Base-by-base conservation (phyloP, 257 asterid genomes). In the Perilla frutescens region DNA sequence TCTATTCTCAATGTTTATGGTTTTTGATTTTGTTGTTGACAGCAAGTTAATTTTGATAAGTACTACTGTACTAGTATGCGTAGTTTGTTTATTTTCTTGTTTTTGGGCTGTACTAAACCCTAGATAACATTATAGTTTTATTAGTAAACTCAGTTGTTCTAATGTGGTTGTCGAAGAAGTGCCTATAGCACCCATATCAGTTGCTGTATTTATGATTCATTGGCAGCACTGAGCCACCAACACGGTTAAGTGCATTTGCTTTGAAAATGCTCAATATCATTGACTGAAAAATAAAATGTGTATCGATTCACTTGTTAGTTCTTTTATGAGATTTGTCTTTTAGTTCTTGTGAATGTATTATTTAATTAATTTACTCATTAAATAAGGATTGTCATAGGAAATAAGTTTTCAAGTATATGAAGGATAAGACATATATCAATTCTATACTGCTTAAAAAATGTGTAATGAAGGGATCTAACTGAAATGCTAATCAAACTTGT, bases 401-500 rank as follows among this genome's bases (percentile, higher is more conserved):
- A 72, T 73, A 36, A 8, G 31, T 58, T 70, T 41, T 64, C 63
- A 50, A 10, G 44, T n/a, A 15, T 48, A 8, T 43, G 32, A 15
- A 57, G 37, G 65, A 40, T 56, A 48, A 43, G n/a, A 4, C 26
- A 20, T 56, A 3, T 31, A 39, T 12, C 6, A 14, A 32, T 56
- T 47, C 1, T 13, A 4, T 8, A 9, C 32, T 66, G 44, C 74
- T 11, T n/a, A 36, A 4, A 65, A 31, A 37, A 9, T 45, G 13
- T 37, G 44, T 39, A 9, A 59, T 39, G 64, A 31, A 29, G 29
- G 26, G 20, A 62, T 66, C 39, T 12, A 20, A 51, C 58, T 39
- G 20, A 53, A 31, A 34, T 54, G 44, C 64, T 69, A 49, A 77
- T 47, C 72, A 20, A 39, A 32, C 65, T 75, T 37, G 50, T 36